Evolutionary conservation across 306 rosid genomes (phyloP).

Genomic region (Quercus aquifolioides): DNA sequence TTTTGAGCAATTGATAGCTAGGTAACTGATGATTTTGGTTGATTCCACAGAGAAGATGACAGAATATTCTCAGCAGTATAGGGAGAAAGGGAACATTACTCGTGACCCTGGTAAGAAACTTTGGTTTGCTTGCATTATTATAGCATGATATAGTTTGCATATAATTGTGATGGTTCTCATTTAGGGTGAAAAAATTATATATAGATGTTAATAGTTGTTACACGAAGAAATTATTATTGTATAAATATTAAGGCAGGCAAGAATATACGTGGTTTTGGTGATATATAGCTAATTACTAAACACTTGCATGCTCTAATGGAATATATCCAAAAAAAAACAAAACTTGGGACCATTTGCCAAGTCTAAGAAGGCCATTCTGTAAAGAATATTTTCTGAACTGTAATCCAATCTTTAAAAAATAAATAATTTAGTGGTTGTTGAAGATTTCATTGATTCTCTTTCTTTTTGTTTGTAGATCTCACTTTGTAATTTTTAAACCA

Average conservation of each 20-base stretch:
- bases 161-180: not conserved
- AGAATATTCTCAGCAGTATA: slow-evolving; percentile 61
- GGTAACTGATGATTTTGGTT: slow-evolving; percentile 21
- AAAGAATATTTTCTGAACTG: not conserved
- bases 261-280: not conserved
- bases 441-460: no score
- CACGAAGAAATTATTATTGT: not conserved
- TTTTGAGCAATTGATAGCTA: slow-evolving; percentile 8
- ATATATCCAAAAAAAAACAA: not conserved
- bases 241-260: not conserved
- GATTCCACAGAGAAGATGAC: slow-evolving; percentile 61
- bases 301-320: not conserved
- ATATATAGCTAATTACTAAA: not conserved
- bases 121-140: slow-evolving; percentile 17
- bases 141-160: slow-evolving; percentile 9
- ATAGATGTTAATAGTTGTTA: not conserved
- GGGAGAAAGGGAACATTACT: slow-evolving; percentile 58
- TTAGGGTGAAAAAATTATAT: not conserved
- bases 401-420: not conserved
- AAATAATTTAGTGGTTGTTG: not conserved
- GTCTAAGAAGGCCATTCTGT: not conserved
- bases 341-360: not conserved
- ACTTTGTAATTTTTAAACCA: no score
- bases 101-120: slow-evolving; percentile 62
- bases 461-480: no score